Evolutionary conservation across 176 grass and related monocot species (phyloP), one percentile per base, ranked within the genome.

Genomic region (Zoysia pacifica): DNA sequence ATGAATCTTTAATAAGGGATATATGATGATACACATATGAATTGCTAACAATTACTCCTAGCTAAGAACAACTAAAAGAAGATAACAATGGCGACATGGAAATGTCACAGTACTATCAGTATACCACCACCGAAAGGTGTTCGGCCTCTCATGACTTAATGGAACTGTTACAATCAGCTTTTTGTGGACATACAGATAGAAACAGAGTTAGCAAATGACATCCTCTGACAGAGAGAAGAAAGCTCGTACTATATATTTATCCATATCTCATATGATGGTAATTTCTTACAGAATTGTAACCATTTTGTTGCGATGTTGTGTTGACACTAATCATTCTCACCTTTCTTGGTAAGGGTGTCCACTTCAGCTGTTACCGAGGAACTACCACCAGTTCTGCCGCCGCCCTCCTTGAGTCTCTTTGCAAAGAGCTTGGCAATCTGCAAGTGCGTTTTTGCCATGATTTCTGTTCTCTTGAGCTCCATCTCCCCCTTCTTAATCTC

Each of bases 381-480:
- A 50, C 81, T 84, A 53, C 79, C 82, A 8, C 72, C 78, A 42
- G 63, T 87, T 72, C 78, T 84, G 42, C 66, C 68, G 55, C 36
- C 58, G 43, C 56, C 58, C 56, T 75, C 54, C 47, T 81, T 85
- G 18, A 91, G 83, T 63, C 75, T 87, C 88, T 90, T 89, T 0
- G 86, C 78, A 39, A 99, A 91, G 53, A 99, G 86, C 84, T 87
- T 91, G 3, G 90, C 96, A 8, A 99, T 95, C 76, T 89, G 88
- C 84, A 99, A 42, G 54, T 99, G 96, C 0, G 96, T 95, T 48
- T 95, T 93, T 7, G 90, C 90, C 65, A 99, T 86, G 63, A 99
- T 99, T 69, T 99, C 92, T 0, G 96, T 99, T 45, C 86, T 86
- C 84, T 91, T 95, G 68, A 99, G 85, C 79, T 99, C 96, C 81